Percentiles rank a stretch among this genome's conserved stretches.
Evolutionary conservation across 164 flowering plant species (phyloP).

Genomic region (Sedum album): DNA sequence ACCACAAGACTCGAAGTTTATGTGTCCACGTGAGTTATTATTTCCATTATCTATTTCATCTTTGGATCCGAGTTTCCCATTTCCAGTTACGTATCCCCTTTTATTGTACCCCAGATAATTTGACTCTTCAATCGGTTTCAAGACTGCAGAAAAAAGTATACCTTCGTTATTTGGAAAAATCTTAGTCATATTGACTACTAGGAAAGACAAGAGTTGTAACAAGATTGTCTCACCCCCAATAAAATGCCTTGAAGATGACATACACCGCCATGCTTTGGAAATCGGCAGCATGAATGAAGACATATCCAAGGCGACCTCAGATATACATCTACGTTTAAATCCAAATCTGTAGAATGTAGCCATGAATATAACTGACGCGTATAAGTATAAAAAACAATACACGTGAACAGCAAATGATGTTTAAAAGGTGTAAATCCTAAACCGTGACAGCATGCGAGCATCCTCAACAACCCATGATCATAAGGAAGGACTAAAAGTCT

Average conservation of each 20-base stretch:
- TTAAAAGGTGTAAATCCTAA: too few relatives aligned
- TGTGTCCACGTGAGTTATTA: not conserved
- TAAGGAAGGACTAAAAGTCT: too few relatives aligned
- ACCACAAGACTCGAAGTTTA: not conserved
- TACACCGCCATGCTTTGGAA: not conserved
- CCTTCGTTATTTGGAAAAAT: not conserved
- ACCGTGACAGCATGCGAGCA: too few relatives aligned
- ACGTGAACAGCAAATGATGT: too few relatives aligned
- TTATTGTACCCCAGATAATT: not conserved
- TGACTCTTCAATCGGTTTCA: not conserved
- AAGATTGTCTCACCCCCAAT: not conserved
- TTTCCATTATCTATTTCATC: not conserved
- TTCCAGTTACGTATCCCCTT: not conserved
- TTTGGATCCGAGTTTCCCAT: not conserved
- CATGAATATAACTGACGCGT: too few relatives aligned
- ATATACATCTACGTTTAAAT: too few relatives aligned
- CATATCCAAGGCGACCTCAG: not conserved
- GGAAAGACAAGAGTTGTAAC: not conserved
- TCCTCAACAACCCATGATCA: too few relatives aligned
- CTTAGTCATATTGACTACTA: not conserved
- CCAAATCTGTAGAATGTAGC: too few relatives aligned
- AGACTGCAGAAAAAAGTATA: not conserved
- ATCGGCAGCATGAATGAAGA: not conserved
- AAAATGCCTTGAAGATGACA: not conserved
- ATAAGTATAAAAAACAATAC: too few relatives aligned